Evolutionary conservation across 495 filamentous ascomycete species (phyloP).

Genomic region (Jackrogersella multiformis): DNA sequence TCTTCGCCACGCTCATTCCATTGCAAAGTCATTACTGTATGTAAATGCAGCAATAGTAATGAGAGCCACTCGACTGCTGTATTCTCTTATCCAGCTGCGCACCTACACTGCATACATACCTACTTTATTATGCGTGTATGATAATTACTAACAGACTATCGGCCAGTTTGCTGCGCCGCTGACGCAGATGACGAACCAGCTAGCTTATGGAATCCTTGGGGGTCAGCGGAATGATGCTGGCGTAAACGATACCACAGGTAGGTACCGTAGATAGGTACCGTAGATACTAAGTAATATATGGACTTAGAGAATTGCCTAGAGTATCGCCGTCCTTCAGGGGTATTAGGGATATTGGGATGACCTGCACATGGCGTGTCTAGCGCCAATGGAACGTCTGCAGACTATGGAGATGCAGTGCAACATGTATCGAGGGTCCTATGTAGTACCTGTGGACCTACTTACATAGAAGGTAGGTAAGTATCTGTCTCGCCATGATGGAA

Average conservation of each 20-base stretch:
- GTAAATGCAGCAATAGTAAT: slow-evolving; percentile 31
- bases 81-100: not conserved
- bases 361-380: slow-evolving; percentile 42
- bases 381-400: slow-evolving; percentile 39
- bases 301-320: not conserved
- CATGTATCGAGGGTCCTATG: slow-evolving; percentile 27
- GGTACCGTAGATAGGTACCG: no score
- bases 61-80: not conserved
- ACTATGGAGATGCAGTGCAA: slow-evolving; percentile 32
- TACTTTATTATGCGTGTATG: slow-evolving; percentile 9
- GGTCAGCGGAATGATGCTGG: slow-evolving; percentile 11
- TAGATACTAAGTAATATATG: slow-evolving; percentile 1
- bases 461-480: slow-evolving; percentile 14
- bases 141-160: slow-evolving; percentile 13
- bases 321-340: slow-evolving; percentile 20
- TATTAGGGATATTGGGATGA: slow-evolving; percentile 32
- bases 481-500: not conserved
- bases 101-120: not conserved
- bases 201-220: slow-evolving; percentile 4
- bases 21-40: slow-evolving; percentile 24
- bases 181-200: slow-evolving; percentile 23
- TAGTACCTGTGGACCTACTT: slow-evolving; percentile 6
- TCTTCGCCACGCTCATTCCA: slow-evolving; percentile 32
- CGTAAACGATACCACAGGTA: slow-evolving; percentile 24
- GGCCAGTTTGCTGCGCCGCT: slow-evolving; percentile 28